A percentile compares a stretch with the other conserved stretches of the same genome.
Conservation (phyloP, 495 filamentous ascomycete genomes). For the Cenococcum geophilum region DNA sequence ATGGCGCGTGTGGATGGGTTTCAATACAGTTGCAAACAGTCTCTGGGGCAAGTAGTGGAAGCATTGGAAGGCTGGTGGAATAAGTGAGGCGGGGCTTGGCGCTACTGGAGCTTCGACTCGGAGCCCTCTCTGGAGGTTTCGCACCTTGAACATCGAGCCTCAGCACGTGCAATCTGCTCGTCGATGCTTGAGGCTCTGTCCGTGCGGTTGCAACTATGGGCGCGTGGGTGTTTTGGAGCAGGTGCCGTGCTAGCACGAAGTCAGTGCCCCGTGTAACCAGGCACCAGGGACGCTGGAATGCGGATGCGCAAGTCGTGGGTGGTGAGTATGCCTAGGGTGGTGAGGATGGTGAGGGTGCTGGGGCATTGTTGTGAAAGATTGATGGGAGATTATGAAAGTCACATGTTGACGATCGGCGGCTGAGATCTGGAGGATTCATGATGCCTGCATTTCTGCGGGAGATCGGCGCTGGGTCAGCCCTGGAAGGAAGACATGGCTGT, state of each 20-base stretch:
- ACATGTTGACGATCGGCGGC: not conserved
- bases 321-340: not conserved
- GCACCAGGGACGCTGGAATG: slow-evolving; percentile 35
- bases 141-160: slow-evolving; percentile 56
- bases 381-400: not conserved
- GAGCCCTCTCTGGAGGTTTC: slow-evolving; percentile 28
- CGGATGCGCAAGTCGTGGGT: not conserved
- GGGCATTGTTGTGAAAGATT: too few relatives aligned
- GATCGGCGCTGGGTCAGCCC: not conserved
- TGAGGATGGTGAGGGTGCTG: not conserved
- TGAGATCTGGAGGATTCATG: not conserved
- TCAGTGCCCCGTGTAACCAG: slow-evolving; percentile 65
- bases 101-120: not conserved
- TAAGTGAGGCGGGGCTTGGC: too few relatives aligned
- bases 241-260: slow-evolving; percentile 59
- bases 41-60: too few relatives aligned
- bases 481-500: not conserved
- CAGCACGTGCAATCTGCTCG: slow-evolving; percentile 48
- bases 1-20: not conserved
- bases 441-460: not conserved
- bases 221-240: slow-evolving; percentile 57
- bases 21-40: not conserved
- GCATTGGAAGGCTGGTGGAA: too few relatives aligned
- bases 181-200: slow-evolving; percentile 44
- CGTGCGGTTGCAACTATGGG: slow-evolving; percentile 71